phyloP scores from a whole-genome alignment of 139 green algal species.

The Auxenochlorella pyrenoidosa region DNA sequence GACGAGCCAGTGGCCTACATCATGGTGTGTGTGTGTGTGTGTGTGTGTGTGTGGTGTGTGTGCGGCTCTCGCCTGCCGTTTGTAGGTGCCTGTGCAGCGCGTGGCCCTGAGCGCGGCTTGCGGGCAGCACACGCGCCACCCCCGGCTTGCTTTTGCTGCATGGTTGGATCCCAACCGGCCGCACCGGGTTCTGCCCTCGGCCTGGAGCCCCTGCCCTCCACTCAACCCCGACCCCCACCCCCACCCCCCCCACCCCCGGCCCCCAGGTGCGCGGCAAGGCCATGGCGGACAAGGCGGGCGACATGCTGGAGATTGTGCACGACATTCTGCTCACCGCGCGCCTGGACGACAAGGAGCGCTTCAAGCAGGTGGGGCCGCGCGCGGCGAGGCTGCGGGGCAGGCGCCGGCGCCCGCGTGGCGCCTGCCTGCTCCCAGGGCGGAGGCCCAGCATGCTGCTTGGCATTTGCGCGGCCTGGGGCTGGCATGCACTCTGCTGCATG shows the following conservation, averaged over 20 bases:
- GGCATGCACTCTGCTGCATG: no score
- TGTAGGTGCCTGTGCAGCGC: no score
- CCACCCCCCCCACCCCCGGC: background rate
- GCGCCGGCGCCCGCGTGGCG: background rate
- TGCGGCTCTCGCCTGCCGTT: no score
- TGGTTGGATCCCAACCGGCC: no score
- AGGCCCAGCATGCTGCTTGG: no score
- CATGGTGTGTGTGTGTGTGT: constrained; percentile 72
- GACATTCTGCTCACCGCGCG: constrained; percentile 86
- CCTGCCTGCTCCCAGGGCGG: no score
- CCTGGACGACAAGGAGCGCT: constrained; percentile 92
- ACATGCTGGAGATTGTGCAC: constrained; percentile 89
- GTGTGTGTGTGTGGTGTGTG: no score
- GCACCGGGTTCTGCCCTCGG: background rate
- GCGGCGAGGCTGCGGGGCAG: background rate
- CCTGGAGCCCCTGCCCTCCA: background rate
- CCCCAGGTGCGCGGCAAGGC: constrained; percentile 63
- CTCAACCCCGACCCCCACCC: no score
- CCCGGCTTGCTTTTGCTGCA: no score
- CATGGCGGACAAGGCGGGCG: constrained; percentile 86
- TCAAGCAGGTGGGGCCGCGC: constrained; percentile 70
- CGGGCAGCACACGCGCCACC: no score
- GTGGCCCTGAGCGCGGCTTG: background rate
- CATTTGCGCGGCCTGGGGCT: no score
- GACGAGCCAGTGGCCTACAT: constrained; percentile 81